Base-by-base conservation (phyloP, 495 filamentous ascomycete species). In the Aspergillus sclerotiicarbonarius region DNA sequence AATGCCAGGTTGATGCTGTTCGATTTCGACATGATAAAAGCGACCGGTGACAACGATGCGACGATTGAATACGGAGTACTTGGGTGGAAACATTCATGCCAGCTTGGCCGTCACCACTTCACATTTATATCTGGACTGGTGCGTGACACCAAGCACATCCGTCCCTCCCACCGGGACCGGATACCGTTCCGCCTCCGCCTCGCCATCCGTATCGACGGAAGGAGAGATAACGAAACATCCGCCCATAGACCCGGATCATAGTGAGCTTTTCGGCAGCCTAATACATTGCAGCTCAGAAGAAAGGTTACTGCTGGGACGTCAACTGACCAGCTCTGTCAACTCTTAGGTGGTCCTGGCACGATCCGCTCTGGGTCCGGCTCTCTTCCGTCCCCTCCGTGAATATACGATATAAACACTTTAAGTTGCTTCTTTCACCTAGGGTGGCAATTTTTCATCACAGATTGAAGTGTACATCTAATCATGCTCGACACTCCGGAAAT, bases 401-500 rank as follows among this genome's bases (percentile, higher is more conserved):
- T 4, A 53, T 48, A 51, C 55, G 19, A 39, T 39, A 44, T 46
- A 50, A 50, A 41, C 37, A 41, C 31, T 32, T n/a, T 30, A n/a
- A 8, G 4, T 46, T 46, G 47, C 25, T 32, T 29, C 20, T 25
- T 16, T 31, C 6, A 8, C 21, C 10, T 25, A 32, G 13, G n/a
- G 10, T 32, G 44, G 19, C 13, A 6, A 15, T n/a, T 41, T 41
- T 12, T n/a, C 37, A 6, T 6, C 29, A 46, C 19, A 19, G 15
- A 31, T 44, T n/a, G 9, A 20, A 8, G 16, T 10, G 3, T 10
- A 32, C 15, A 37, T 30, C 41, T 29, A 49, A 60, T 57, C 59
- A 98, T 98, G 93, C 78, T 90, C 62, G 83, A 62, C 37, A 71
- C 90, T 47, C 82, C 88, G 37, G 78, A 92, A 44, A 86, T 94